Evolutionary conservation across 371 early-diverging fungal species (phyloP), one percentile per base, ranked within the genome.

Genomic region (Actinomucor elegans): DNA sequence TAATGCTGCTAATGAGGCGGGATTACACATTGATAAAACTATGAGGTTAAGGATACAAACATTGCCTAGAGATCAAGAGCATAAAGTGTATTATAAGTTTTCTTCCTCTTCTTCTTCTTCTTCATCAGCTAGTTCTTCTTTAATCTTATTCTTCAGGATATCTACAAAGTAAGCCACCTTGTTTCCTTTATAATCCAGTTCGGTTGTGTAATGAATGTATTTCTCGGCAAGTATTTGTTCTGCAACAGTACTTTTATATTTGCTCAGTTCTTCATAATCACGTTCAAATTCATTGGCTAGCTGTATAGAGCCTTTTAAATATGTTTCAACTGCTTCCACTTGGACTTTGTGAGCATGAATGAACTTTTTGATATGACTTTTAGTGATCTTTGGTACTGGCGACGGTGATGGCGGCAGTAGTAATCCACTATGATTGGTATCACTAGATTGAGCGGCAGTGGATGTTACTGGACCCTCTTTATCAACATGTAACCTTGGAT

Each of bases 271-370:
- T 18, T 59, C 61, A 58, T 69, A 64, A 8, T 64, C 59, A 1
- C 31, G 41, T n/a, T 60, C 62, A 21, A 61, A 61, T 7, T 32
- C 29, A 29, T 61, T 57, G 15, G 67, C 56, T 17, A 61, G 45
- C 56, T 63, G 52, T 6, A 52, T 64, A 8, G 70, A 59, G 21
- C 75, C 71, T 51, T 86, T 86, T 29, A 85, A 77, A 36, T 84
- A 72, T 41, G 92, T 92, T 15, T 87, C 86, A 8, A 86, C 70
- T 31, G 88, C 84, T 29, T 87, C 82, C 41, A 95, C 72, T 62
- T 92, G 88, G 17, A 81, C 77, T 4, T 91, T 83, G 55, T 94
- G 95, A 35, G 75, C 61, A 20, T 78, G 83, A 7, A 91, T 78
- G 51, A 94, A 84, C 1, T 84, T 26, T 7, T 32, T 34, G 24